Evolutionary conservation across 352 stramenopile species (phyloP).

Genomic region (Globisporangium polare): DNA sequence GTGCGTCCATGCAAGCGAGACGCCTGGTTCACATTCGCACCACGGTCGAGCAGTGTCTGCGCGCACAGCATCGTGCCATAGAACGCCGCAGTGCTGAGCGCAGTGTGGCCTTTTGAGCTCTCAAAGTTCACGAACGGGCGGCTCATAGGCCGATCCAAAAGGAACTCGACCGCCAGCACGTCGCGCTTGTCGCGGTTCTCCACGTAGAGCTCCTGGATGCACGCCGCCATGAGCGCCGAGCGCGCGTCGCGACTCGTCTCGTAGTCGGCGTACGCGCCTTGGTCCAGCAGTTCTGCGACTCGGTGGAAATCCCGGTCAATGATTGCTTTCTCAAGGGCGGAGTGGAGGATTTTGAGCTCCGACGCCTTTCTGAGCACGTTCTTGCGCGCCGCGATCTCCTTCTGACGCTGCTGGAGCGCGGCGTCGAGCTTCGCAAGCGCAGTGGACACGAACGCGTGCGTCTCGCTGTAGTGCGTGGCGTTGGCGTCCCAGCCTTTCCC

Average conservation of each 20-base stretch:
- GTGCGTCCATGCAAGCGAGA: constrained; percentile 30
- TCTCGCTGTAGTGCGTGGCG: constrained; percentile 35
- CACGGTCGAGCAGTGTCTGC: constrained; percentile 46
- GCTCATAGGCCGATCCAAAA: constrained; percentile 50
- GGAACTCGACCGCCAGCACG: constrained; percentile 54
- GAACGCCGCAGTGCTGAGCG: constrained; percentile 38
- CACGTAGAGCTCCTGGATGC: constrained; percentile 54
- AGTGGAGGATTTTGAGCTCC: constrained; percentile 43
- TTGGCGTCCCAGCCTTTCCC: constrained; percentile 32
- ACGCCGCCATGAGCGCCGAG: constrained; percentile 51
- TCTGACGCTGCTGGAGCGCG: constrained; percentile 15
- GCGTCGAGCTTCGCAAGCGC: constrained; percentile 21
- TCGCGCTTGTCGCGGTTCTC: constrained; percentile 42
- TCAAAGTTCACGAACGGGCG: constrained; percentile 61
- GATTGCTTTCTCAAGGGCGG: constrained; percentile 41
- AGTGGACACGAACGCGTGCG: constrained; percentile 25
- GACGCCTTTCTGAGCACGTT: constrained; percentile 39
- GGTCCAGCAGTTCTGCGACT: constrained; percentile 38
- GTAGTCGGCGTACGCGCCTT: constrained; percentile 62
- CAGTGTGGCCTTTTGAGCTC: constrained; percentile 41
- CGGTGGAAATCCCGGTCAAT: constrained; percentile 34
- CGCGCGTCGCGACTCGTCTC: constrained; percentile 37
- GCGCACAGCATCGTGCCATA: constrained; percentile 48
- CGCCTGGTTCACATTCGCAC: constrained; percentile 44
- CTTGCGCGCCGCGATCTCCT: constrained; percentile 41